These are phyloP conservation scores for Rhizopogon vesiculosus DNA, from an alignment of 768 basidiomycete species.

Conservation along the genomic window DNA sequence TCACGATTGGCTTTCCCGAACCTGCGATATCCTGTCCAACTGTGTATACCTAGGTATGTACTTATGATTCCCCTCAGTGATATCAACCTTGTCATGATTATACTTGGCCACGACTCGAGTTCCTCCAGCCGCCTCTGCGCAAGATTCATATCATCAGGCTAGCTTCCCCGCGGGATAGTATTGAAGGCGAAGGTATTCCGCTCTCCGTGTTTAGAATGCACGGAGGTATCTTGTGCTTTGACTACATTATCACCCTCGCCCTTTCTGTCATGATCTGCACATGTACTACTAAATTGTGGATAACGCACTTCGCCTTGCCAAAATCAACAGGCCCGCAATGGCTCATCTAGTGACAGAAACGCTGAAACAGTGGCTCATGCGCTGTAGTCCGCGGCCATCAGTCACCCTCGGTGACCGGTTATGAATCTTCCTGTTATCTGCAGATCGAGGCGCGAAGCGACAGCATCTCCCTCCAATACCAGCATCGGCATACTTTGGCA, in stretches of 20 bases:
- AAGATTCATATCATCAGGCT: neutral
- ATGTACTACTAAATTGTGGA: neutral
- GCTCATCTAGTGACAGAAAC: neutral
- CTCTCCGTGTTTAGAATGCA: neutral
- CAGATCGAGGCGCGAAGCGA: neutral
- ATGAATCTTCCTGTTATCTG: neutral
- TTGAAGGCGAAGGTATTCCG: neutral
- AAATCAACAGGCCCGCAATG: neutral
- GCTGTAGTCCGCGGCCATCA: neutral
- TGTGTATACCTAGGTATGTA: neutral
- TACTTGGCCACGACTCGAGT: neutral
- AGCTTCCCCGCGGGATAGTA: neutral
- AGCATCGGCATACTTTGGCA: neutral
- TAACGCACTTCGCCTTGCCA: neutral
- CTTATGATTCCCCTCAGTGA: neutral
- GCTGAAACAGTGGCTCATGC: neutral
- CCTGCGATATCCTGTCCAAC: neutral
- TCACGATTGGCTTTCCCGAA: neutral
- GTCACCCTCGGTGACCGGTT: neutral
- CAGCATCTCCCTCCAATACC: neutral
- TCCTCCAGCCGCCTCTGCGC: neutral
- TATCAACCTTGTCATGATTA: neutral
- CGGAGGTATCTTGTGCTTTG: neutral
- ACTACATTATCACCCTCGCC: neutral
- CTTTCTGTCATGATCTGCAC: neutral